These are phyloP conservation scores for Arabis alpina DNA, from an alignment of 345 rosid genomes.

Conservation along the genomic window DNA sequence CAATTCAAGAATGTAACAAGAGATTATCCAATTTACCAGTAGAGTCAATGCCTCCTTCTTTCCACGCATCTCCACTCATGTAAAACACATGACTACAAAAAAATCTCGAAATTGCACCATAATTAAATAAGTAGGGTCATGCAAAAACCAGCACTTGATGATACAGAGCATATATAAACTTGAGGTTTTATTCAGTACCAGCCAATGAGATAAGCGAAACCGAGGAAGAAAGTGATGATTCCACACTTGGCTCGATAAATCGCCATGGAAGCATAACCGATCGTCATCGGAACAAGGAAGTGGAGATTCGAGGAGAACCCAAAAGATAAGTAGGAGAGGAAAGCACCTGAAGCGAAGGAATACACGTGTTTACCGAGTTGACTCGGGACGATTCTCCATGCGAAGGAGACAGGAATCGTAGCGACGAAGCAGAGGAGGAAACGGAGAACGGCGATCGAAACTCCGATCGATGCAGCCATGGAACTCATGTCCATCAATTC, in stretches of 20 bases:
- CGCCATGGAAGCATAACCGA: conserved; percentile 82
- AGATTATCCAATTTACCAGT: conserved; percentile 59
- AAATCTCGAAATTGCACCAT: conserved; percentile 6
- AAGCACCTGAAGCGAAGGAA: conserved; percentile 63
- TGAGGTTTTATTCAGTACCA: conserved; percentile 52
- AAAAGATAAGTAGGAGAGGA: conserved; percentile 80
- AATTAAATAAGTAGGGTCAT: conserved; percentile 1
- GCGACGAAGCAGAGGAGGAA: conserved; percentile 89
- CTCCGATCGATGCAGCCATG: conserved; percentile 84
- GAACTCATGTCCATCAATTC: conserved; percentile 52
- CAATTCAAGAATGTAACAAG: not conserved
- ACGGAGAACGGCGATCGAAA: conserved; percentile 80
- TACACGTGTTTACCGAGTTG: conserved; percentile 64
- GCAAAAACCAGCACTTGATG: not conserved
- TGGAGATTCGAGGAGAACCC: conserved; percentile 97
- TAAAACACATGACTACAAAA: conserved; percentile 93
- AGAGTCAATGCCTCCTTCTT: conserved; percentile 97
- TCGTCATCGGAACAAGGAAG: conserved; percentile 80
- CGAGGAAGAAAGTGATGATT: conserved; percentile 66
- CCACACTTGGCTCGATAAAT: conserved; percentile 73
- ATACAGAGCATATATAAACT: not conserved
- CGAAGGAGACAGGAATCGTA: conserved; percentile 78
- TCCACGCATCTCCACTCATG: conserved; percentile 99
- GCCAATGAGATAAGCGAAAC: conserved; percentile 90
- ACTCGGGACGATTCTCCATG: conserved; percentile 74